Conservation (phyloP, 2,329 filamentous ascomycete species). For the Sporothrix protearum region DNA sequence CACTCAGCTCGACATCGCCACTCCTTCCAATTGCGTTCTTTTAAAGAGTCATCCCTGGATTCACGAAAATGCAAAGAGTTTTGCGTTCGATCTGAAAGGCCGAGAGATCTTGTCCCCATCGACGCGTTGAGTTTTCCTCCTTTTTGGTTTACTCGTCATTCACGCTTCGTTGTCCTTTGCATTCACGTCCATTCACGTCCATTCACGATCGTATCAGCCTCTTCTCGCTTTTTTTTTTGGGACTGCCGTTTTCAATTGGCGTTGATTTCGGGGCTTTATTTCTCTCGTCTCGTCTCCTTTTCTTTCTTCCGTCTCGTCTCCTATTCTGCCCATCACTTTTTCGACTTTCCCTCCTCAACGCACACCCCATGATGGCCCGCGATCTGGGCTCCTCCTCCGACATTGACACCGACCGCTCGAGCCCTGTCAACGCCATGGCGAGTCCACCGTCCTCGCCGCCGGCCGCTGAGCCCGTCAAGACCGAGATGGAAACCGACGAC, state of each 20-base stretch:
- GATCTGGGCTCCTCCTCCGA: constrained; percentile 22
- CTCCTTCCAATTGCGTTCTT: background rate
- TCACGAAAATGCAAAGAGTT: too few species aligned
- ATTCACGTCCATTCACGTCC: too few species aligned
- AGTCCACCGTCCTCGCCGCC: constrained; percentile 26
- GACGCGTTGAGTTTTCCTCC: too few species aligned
- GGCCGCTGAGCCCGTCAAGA: background rate
- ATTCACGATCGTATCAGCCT: constrained; percentile 13
- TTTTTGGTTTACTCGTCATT: background rate
- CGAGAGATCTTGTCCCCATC: too few species aligned
- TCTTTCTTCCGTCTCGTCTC: background rate
- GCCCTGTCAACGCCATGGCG: constrained; percentile 15
- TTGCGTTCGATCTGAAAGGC: background rate
- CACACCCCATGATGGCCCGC: constrained; percentile 18
- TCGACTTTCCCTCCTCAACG: too few species aligned
- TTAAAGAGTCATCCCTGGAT: background rate
- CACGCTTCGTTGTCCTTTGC: background rate
- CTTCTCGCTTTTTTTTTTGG: background rate
- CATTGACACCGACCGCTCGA: constrained; percentile 15
- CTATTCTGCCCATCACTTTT: too few species aligned
- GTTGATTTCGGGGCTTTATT: background rate
- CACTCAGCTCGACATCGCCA: constrained; percentile 10
- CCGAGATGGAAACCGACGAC: background rate
- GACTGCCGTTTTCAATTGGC: background rate
- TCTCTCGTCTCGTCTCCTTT: background rate